Evolutionary conservation across 2,329 filamentous ascomycete species (phyloP), one percentile per base, ranked within the genome.

Genomic region (Paramyrothecium sp.): DNA sequence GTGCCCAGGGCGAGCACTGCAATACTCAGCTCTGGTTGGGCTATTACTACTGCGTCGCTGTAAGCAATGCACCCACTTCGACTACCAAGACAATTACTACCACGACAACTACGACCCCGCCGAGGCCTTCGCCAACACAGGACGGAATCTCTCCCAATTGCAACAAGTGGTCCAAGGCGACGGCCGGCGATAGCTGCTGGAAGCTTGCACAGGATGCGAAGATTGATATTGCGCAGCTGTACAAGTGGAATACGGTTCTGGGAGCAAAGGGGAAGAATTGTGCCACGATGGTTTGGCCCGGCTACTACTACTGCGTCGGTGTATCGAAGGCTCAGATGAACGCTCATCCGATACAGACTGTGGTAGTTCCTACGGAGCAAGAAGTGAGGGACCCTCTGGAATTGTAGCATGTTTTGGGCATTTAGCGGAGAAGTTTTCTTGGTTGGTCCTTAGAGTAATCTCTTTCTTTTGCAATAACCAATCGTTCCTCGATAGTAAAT

Each of bases 291-390:
- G 60, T 67, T 51, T 67, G 60, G 63, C 51, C 61, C 3, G 51
- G 53, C 3, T 60, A 70, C 19, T 63, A 58, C 21, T 69, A 70
- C 58, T 69, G 66, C 48, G 55, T 68, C 16, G 58, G 55, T 17
- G 55, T 53, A 3, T 53, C 50, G 41, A 48, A 48, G 46, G 12
- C 46, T 12, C 11, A 20, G 21, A 12, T 48, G 46, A 19, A 48
- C 8, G 46, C 19, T 19, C 46, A 48, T 12, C 46, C 46, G 11
- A 48, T 20, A 48, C 12, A 20, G 12, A 48, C 46, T 10, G 46
- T 20, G 46, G 46, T 10, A 48, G 13, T 19, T 12, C 10, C 16
- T 48, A 20, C 46, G 19, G 19, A 48, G 46, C 46, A 48, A 41
- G 34, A 41, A n/a, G 34, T 41, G 34, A n/a, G 34, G 34, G 34